A percentile compares a stretch with the other conserved stretches of the same genome.
These are phyloP conservation scores for Didymella pinodella DNA, from an alignment of 2,329 filamentous ascomycete genomes.

Conservation along the genomic window DNA sequence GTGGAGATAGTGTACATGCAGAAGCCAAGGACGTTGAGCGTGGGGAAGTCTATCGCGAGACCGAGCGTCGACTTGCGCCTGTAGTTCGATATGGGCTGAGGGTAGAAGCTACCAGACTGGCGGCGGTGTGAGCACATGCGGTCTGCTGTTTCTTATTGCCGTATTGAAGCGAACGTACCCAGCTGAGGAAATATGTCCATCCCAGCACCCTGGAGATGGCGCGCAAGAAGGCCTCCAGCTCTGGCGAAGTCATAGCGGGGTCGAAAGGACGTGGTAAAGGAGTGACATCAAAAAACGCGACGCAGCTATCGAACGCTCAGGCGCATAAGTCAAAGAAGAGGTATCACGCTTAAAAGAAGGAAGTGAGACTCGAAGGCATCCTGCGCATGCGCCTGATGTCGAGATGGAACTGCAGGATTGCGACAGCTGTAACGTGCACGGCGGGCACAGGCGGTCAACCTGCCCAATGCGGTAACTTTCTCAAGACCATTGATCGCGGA, in stretches of 20 bases:
- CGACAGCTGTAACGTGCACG: constrained; percentile 19
- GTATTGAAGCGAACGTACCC: constrained; percentile 24
- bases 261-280: constrained; percentile 15
- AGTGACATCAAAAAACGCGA: constrained; percentile 13
- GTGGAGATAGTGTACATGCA: constrained; percentile 79
- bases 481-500: too few relatives aligned
- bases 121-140: constrained; percentile 4
- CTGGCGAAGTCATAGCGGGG: constrained; percentile 30
- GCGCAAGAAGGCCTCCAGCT: constrained; percentile 41
- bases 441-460: neutral
- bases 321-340: constrained; percentile 1
- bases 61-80: constrained; percentile 79
- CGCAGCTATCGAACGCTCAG: constrained; percentile 7
- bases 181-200: constrained; percentile 49
- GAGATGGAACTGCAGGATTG: constrained; percentile 26
- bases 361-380: constrained; percentile 23
- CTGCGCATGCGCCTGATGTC: constrained; percentile 27
- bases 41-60: constrained; percentile 86
- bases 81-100: constrained; percentile 84
- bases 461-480: too few relatives aligned
- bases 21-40: constrained; percentile 77
- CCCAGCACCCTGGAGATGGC: constrained; percentile 48
- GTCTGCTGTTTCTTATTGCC: neutral
- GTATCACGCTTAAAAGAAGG: constrained; percentile 9
- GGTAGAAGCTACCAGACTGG: constrained; percentile 71